Conservation (phyloP, 75 land plant species). For the Pinus taeda region DNA sequence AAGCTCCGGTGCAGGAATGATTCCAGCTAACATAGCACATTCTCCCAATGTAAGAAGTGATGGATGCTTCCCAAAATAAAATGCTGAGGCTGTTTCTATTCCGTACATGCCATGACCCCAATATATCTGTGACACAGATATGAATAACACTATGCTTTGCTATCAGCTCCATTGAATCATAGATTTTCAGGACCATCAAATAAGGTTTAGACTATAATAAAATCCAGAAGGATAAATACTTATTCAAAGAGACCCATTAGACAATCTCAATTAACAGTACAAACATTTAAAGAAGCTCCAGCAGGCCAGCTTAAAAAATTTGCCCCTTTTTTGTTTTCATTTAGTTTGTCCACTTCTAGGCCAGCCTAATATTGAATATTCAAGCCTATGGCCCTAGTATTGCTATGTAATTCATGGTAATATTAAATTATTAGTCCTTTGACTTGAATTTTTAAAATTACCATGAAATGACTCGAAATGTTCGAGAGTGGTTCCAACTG, state of each 20-base stretch:
- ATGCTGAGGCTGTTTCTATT: slow-evolving; percentile 61
- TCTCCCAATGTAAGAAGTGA: slow-evolving; percentile 56
- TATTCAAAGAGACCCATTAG: background rate
- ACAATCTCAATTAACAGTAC: background rate
- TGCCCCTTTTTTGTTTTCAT: too few species aligned
- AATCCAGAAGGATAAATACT: background rate
- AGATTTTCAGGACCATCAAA: slow-evolving; percentile 6
- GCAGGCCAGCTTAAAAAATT: too few species aligned
- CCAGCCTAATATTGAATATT: too few species aligned
- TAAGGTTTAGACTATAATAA: background rate
- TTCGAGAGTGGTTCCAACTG: too few species aligned
- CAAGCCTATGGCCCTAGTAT: too few species aligned
- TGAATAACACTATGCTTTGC: slow-evolving; percentile 7
- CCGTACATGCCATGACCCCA: slow-evolving; percentile 83
- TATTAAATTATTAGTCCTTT: too few species aligned
- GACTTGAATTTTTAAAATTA: too few species aligned
- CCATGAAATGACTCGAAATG: too few species aligned
- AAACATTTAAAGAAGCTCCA: slow-evolving; percentile 1
- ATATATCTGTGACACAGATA: slow-evolving; percentile 52
- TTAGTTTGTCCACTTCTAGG: too few species aligned
- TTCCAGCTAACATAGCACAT: slow-evolving; percentile 73
- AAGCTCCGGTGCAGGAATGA: slow-evolving; percentile 72
- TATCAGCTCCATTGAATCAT: slow-evolving; percentile 1
- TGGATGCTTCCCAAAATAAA: slow-evolving; percentile 74
- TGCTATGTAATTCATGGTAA: too few species aligned